These are phyloP conservation scores for Elongisporangium undulatum DNA, from an alignment of 352 stramenopile genomes.

Conservation along the genomic window DNA sequence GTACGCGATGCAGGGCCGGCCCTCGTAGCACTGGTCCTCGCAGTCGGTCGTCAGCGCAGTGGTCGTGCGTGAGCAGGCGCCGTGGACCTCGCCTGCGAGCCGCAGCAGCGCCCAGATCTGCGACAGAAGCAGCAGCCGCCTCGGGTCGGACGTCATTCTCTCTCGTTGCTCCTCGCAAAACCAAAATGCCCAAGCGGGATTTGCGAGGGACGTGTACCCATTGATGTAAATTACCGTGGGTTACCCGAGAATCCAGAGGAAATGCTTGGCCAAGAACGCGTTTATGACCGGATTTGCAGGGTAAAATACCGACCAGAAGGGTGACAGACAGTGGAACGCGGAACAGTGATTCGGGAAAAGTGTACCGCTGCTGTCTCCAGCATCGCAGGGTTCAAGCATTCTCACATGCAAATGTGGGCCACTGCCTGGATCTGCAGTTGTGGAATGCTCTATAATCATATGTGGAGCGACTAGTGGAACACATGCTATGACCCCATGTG, in stretches of 20 bases:
- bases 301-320: background rate
- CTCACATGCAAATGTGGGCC: background rate
- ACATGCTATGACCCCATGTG: background rate
- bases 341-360: background rate
- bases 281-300: background rate
- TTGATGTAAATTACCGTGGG: background rate
- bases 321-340: background rate
- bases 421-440: background rate
- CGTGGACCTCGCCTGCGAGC: slow-evolving; percentile 3
- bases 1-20: slow-evolving; percentile 52
- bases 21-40: slow-evolving; percentile 39
- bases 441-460: background rate
- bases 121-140: slow-evolving; percentile 3
- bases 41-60: slow-evolving; percentile 52
- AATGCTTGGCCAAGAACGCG: background rate
- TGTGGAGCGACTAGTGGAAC: background rate
- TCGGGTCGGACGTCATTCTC: background rate
- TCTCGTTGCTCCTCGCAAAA: background rate
- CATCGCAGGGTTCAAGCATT: background rate
- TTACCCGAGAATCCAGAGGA: background rate
- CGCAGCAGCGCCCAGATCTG: slow-evolving; percentile 4
- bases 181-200: background rate
- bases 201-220: background rate
- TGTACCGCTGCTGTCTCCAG: background rate
- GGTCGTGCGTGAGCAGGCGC: slow-evolving; percentile 28